Conservation (phyloP, 805 yeast species). For the Saturnispora hagleri region DNA sequence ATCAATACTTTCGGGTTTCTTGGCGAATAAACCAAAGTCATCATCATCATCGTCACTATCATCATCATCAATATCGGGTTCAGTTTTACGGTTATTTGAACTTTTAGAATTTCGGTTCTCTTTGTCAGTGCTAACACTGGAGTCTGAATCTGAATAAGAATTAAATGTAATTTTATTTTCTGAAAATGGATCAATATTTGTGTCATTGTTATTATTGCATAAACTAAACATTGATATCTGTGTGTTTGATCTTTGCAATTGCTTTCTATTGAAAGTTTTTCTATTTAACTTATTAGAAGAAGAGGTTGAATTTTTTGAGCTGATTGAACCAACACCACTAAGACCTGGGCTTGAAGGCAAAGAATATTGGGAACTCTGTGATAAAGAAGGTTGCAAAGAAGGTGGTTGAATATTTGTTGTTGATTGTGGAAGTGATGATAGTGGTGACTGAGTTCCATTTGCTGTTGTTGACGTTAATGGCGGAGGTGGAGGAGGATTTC, state of each 20-base stretch:
- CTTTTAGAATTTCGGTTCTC: not conserved
- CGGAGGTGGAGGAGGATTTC: conserved; percentile 18
- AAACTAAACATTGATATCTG: conserved; percentile 9
- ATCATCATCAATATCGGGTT: conserved; percentile 18
- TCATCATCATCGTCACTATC: conserved; percentile 13
- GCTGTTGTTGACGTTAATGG: conserved; percentile 24
- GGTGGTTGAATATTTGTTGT: conserved; percentile 3
- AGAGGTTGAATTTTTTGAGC: conserved; percentile 2
- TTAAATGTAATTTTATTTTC: conserved; percentile 69
- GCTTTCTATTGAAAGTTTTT: conserved; percentile 3
- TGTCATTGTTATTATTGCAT: conserved; percentile 6
- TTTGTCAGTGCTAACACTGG: not conserved
- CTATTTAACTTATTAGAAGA: not conserved
- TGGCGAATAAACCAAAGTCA: conserved; percentile 40
- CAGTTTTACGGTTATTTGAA: not conserved
- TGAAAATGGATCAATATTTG: conserved; percentile 44
- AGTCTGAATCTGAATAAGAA: conserved; percentile 13
- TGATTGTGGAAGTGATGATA: conserved; percentile 27
- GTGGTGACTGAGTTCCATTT: not conserved
- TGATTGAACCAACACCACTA: not conserved
- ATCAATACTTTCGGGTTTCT: conserved; percentile 48
- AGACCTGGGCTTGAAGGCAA: not conserved
- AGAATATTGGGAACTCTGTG: not conserved
- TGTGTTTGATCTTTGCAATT: conserved; percentile 12
- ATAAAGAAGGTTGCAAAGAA: conserved; percentile 4